Evolutionary conservation across 2,329 filamentous ascomycete genomes (phyloP), one percentile per base, ranked within the genome.

Genomic region (Elsinoe perseae): DNA sequence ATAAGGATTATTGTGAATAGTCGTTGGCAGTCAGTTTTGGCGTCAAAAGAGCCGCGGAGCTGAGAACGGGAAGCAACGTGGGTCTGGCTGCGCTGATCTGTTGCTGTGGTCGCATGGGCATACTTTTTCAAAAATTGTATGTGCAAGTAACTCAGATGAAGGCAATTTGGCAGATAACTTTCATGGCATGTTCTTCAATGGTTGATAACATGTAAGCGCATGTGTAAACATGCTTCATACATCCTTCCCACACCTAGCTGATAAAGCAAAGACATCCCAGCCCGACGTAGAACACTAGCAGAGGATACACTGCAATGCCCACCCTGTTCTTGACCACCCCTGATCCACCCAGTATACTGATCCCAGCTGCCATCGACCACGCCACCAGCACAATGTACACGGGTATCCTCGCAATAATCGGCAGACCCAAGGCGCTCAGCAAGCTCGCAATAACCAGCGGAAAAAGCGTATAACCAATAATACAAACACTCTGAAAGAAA

Each of bases 401-500:
- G 1, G 93, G 93, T 68, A 97, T 89, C 57, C 93, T 81, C 4
- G 86, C 82, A 61, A 97, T 87, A 64, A 83, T 86, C 40, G 84
- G 86, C 6, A 97, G 79, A 52, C 82, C 79, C 28, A 98, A 68
- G 0, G 92, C 92, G 56, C 90, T 95, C 61, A 98, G 82, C 53
- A 96, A 75, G 1, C 92, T 84, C 6, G 95, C 95, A 63, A 98
- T 87, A 64, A 97, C 93, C 54, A 98, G 82, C 1, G 93, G 93
- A 74, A 98, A 98, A 56, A 98, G 82, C 1, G 93, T 98, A 73
- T 98, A 98, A 44, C 93, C 93, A 69, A 98, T 98, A 65, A 98
- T 95, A 72, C 91, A 97, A 63, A 98, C 82, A 57, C 90, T 95
- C 72, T 98, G 93, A 67, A 95, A 93, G 71, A 98, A 98, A 16